Evolutionary conservation across 768 basidiomycete species (phyloP).

Genomic region (Clavulina sp.): DNA sequence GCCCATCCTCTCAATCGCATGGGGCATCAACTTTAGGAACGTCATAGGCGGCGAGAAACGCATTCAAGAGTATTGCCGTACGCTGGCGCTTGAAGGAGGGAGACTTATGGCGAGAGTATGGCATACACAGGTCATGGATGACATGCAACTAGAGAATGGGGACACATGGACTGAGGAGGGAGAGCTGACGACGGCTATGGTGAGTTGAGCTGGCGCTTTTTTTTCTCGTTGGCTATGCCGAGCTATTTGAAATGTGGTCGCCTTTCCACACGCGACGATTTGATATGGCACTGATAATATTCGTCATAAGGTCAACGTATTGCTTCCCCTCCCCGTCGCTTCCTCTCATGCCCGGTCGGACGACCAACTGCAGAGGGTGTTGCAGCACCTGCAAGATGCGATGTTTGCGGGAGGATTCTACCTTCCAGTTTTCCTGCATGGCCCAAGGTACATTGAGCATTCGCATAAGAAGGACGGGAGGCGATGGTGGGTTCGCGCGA

Average conservation of each 20-base stretch:
- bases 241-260: too few relatives aligned
- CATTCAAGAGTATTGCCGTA: slow-evolving; percentile 54
- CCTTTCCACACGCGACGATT: too few relatives aligned
- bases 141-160: too few relatives aligned
- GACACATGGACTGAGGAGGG: slow-evolving; percentile 40
- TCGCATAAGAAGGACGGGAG: too few relatives aligned
- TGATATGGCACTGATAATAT: too few relatives aligned
- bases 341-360: not conserved
- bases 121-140: too few relatives aligned
- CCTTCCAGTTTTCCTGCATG: slow-evolving; percentile 5
- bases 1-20: slow-evolving; percentile 34
- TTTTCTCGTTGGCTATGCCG: too few relatives aligned
- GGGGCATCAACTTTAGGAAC: slow-evolving; percentile 54
- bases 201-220: too few relatives aligned
- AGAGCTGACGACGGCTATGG: slow-evolving; percentile 56
- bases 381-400: not conserved
- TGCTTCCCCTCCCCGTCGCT: slow-evolving; percentile 7
- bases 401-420: not conserved
- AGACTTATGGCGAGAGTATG: slow-evolving; percentile 38
- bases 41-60: slow-evolving; percentile 58
- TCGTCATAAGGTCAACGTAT: too few relatives aligned
- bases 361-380: not conserved
- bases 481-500: slow-evolving; percentile 9
- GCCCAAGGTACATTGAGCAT: too few relatives aligned
- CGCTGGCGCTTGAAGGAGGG: slow-evolving; percentile 51